Evolutionary conservation across 2,329 filamentous ascomycete species (phyloP).

Genomic region (Tolypocladium ovalisporum): DNA sequence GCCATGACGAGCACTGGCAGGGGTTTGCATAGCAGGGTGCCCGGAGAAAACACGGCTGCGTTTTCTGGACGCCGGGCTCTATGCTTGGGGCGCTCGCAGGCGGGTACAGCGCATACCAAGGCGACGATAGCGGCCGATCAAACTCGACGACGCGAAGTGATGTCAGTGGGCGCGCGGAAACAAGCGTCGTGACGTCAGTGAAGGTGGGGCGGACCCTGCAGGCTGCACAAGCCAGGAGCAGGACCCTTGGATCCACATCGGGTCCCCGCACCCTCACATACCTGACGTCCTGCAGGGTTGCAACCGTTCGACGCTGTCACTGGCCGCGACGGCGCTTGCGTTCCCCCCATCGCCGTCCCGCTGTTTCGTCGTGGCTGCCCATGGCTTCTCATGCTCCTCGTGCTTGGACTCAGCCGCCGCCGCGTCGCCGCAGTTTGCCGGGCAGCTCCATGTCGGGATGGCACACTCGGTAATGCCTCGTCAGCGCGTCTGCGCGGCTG

Average conservation of each 20-base stretch:
- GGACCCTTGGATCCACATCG: constrained; percentile 14
- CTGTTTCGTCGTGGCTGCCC: too few relatives aligned
- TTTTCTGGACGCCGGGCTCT: too few relatives aligned
- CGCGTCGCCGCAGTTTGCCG: constrained; percentile 42
- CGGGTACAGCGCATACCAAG: background rate
- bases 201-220: constrained; percentile 13
- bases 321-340: too few relatives aligned
- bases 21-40: background rate
- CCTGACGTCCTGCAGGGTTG: background rate
- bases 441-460: constrained; percentile 80
- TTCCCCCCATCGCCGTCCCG: background rate
- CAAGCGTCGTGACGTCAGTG: constrained; percentile 16
- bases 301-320: background rate
- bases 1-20: background rate
- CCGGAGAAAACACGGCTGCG: background rate
- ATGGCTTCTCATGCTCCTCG: background rate
- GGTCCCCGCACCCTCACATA: background rate
- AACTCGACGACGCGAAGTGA: constrained; percentile 5
- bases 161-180: constrained; percentile 11
- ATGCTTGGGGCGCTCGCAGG: background rate
- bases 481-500: constrained; percentile 87
- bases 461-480: constrained; percentile 86
- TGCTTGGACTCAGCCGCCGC: constrained; percentile 7
- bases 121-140: background rate
- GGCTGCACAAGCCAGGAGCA: constrained; percentile 6